A percentile compares a stretch with the other conserved stretches of the same genome.
These are phyloP conservation scores for Trifolium dubium DNA, from an alignment of 306 rosid genomes.

Conservation along the genomic window DNA sequence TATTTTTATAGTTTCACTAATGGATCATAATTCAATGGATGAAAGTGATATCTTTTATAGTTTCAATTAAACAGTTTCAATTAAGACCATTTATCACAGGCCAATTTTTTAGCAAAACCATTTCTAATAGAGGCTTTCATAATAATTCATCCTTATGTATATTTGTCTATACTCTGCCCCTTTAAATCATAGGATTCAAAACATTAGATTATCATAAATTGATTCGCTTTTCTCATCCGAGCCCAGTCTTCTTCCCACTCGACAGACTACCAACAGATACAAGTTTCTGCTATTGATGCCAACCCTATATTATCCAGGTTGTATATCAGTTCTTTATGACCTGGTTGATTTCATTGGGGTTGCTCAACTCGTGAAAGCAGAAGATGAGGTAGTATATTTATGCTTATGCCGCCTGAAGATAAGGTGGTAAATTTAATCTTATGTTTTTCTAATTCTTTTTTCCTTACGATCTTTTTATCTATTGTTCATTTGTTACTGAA, in stretches of 20 bases:
- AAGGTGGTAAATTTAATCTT: too few species aligned
- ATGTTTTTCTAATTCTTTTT: too few species aligned
- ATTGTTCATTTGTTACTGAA: too few species aligned
- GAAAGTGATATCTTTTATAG: conserved; percentile 9
- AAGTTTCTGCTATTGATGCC: conserved; percentile 3
- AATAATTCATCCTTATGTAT: neutral
- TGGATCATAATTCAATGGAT: neutral
- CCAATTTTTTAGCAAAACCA: conserved; percentile 10
- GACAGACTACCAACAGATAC: neutral
- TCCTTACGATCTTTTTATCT: too few species aligned
- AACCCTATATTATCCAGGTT: neutral
- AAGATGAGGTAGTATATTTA: too few species aligned
- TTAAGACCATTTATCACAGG: too few species aligned
- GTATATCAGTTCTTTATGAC: neutral
- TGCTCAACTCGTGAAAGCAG: too few species aligned
- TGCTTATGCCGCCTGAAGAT: too few species aligned
- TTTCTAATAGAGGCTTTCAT: neutral
- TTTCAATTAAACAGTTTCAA: too few species aligned
- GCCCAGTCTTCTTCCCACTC: neutral
- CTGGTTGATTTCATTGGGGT: too few species aligned
- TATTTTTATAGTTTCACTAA: neutral
- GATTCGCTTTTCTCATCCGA: neutral
- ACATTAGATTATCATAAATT: conserved; percentile 2
- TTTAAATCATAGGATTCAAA: neutral
- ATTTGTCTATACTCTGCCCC: neutral